Conservation (phyloP, 208 protist species). For the Crithidia brevicula region DNA sequence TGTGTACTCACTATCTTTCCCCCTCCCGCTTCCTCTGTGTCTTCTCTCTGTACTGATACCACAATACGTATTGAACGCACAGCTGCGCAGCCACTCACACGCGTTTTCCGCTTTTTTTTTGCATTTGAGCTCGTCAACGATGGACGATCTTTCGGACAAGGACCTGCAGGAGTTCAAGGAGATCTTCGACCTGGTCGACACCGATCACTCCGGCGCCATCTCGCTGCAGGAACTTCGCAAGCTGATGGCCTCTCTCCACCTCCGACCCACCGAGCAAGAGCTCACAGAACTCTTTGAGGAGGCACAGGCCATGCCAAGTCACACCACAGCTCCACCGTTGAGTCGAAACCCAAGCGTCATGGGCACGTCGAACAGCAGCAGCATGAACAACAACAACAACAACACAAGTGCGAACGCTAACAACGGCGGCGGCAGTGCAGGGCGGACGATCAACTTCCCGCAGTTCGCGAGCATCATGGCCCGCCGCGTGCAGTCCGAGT, state of each 20-base stretch:
- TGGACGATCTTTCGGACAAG: slow-evolving; percentile 55
- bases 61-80: too few species aligned
- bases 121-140: slow-evolving; percentile 2
- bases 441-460: slow-evolving; percentile 73
- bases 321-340: neutral
- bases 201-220: slow-evolving; percentile 76
- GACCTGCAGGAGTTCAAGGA: slow-evolving; percentile 91
- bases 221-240: slow-evolving; percentile 77
- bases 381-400: slow-evolving; percentile 16
- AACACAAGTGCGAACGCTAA: slow-evolving; percentile 2
- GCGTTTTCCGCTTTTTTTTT: neutral
- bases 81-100: too few species aligned
- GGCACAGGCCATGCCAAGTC: slow-evolving; percentile 13
- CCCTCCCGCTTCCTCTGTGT: too few species aligned
- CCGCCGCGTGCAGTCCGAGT: slow-evolving; percentile 82
- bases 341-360: slow-evolving; percentile 1
- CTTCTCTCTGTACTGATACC: too few species aligned
- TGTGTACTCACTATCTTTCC: too few species aligned
- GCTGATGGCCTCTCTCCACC: slow-evolving; percentile 87
- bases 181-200: slow-evolving; percentile 93
- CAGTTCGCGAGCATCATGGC: slow-evolving; percentile 92
- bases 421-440: neutral
- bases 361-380: neutral
- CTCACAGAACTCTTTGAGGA: slow-evolving; percentile 83
- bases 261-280: slow-evolving; percentile 89